Evolutionary conservation across 768 basidiomycete genomes (phyloP), one percentile per base, ranked within the genome.

Genomic region (Harrya chromipes): DNA sequence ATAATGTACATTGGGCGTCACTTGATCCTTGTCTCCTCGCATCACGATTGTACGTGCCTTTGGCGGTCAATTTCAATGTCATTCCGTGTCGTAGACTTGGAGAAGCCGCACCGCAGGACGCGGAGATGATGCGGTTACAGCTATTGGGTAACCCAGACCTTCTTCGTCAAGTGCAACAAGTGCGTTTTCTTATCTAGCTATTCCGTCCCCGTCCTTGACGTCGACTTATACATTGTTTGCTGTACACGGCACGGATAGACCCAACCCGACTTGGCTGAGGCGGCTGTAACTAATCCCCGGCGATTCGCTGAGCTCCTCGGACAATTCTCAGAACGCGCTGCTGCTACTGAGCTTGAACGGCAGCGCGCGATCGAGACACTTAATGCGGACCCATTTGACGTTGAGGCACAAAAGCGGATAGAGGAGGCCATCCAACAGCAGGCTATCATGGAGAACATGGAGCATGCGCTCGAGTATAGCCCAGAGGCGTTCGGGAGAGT

Each of bases 401-500:
- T 97, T 1, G 94, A 97, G 63, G 93, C 94, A 1, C 97, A 98
- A 70, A 76, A 75, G 51, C 84, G 79, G 74, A 99, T 99, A 47
- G 97, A 95, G 68, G 97, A 98, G 62, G 83, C 84, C 5, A 97
- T 99, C 54, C 71, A 87, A 51, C 87, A 92, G 64, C 80, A 97
- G 64, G 90, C 88, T 2, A 87, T 98, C 33, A 69, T 85, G 58
- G 94, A 97, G 74, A 97, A 97, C 63, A 76, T 94, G 79, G 83
- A 88, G 50, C 92, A 97, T 70, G 97, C 97, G 6, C 73, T 97
- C 54, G 94, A 97, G 65, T 93, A 89, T 57, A 86, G 84, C 8
- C 95, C 95, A 0, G 94, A 98, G 70, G 80, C 82, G 46, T 99
- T 99, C 68, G 97, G 92, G 14, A 79, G 84, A 53, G 97, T 99